Conservation (phyloP, 768 basidiomycete species). For the Tricholoma sp. region DNA sequence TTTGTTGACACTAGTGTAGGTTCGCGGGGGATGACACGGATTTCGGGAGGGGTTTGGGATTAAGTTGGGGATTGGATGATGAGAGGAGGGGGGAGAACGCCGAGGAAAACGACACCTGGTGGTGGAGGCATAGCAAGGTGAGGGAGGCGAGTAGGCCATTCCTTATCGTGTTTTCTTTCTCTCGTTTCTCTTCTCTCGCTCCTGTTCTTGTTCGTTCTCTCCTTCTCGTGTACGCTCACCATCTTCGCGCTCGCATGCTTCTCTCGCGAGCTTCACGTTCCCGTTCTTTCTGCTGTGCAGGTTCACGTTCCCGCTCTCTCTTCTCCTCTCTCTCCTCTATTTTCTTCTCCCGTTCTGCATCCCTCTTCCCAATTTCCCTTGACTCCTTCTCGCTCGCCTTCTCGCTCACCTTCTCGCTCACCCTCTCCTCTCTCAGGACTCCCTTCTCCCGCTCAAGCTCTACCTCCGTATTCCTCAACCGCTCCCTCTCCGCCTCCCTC, state of each 20-base stretch:
- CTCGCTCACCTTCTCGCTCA: slow-evolving; percentile 14
- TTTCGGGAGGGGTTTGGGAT: slow-evolving; percentile 5
- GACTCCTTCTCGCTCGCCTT: slow-evolving; percentile 16
- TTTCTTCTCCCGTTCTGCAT: slow-evolving; percentile 14
- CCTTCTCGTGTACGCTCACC: neutral
- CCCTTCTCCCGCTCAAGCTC: slow-evolving; percentile 8
- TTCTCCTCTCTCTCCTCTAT: slow-evolving; percentile 3
- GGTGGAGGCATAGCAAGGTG: slow-evolving; percentile 15
- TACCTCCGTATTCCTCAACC: neutral
- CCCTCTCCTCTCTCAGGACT: slow-evolving; percentile 11
- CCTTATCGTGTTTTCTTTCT: neutral
- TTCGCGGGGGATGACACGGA: neutral
- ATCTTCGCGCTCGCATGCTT: neutral
- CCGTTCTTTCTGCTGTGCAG: neutral
- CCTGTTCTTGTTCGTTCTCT: neutral
- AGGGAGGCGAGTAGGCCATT: slow-evolving; percentile 2
- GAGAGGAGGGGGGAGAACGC: neutral
- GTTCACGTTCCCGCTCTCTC: slow-evolving; percentile 9
- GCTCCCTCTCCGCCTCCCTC: too few relatives aligned
- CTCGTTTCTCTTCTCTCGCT: slow-evolving; percentile 1
- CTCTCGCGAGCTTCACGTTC: neutral
- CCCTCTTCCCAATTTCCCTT: slow-evolving; percentile 7
- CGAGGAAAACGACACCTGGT: slow-evolving; percentile 1
- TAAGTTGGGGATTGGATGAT: slow-evolving; percentile 1
- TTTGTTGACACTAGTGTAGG: slow-evolving; percentile 8